Conservation (phyloP, 768 basidiomycete genomes). For the Ramaria sp. region DNA sequence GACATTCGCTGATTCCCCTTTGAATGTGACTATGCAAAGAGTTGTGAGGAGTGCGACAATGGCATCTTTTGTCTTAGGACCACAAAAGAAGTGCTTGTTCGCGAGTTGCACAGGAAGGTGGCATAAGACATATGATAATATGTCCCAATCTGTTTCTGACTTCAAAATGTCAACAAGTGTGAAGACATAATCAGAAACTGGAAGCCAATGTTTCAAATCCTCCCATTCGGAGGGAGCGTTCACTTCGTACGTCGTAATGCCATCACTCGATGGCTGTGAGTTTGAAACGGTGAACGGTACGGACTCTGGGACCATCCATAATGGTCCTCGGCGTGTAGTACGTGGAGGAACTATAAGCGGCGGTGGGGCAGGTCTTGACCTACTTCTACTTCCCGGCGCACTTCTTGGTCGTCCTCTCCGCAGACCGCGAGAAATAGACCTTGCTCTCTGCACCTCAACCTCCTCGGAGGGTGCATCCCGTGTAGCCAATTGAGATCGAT, state of each 20-base stretch:
- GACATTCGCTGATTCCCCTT: conserved; percentile 42
- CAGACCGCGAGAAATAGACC: conserved; percentile 11
- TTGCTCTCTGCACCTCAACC: conserved; percentile 7
- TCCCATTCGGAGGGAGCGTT: conserved; percentile 13
- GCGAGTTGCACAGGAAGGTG: conserved; percentile 84
- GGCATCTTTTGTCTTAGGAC: conserved; percentile 60
- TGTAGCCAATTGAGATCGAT: conserved; percentile 29
- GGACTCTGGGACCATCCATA: conserved; percentile 65
- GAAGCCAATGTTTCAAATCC: conserved; percentile 34
- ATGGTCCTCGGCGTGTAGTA: conserved; percentile 30
- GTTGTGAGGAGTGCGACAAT: conserved; percentile 53
- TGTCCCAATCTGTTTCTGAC: conserved; percentile 79
- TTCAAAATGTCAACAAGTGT: conserved; percentile 57
- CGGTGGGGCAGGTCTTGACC: conserved; percentile 36
- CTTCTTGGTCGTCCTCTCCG: conserved; percentile 2
- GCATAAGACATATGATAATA: conserved; percentile 84
- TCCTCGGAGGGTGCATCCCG: conserved; percentile 5
- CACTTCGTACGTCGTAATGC: conserved; percentile 55
- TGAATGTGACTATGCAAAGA: conserved; percentile 57
- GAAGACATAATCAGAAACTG: conserved; percentile 63
- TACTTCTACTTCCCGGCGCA: conserved; percentile 38
- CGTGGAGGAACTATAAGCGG: conserved; percentile 14
- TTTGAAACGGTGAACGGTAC: conserved; percentile 47
- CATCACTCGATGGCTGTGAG: conserved; percentile 55
- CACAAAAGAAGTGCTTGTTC: conserved; percentile 96